Percentiles rank a stretch among this genome's conserved stretches.
phyloP scores from a whole-genome alignment of 768 basidiomycete species.

The Tricholoma flavovirens region DNA sequence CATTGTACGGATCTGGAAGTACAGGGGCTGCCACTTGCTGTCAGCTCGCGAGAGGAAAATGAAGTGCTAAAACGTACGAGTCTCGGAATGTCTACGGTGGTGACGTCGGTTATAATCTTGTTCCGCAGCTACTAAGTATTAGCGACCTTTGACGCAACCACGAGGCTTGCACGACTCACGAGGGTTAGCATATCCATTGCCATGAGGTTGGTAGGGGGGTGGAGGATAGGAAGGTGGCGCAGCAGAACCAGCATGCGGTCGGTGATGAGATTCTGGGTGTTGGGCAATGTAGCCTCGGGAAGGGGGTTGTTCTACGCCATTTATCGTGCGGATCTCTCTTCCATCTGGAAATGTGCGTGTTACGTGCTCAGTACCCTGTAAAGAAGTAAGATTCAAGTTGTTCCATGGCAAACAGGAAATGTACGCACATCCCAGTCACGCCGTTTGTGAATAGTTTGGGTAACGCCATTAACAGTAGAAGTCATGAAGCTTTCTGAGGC shows the following conservation, averaged over 20 bases:
- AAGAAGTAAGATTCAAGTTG: neutral
- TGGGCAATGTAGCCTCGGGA: constrained; percentile 24
- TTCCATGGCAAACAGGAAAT: constrained; percentile 6
- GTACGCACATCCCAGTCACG: constrained; percentile 52
- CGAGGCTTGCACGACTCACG: constrained; percentile 15
- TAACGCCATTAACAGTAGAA: constrained; percentile 61
- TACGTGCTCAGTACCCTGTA: constrained; percentile 71
- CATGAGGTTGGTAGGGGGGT: constrained; percentile 16
- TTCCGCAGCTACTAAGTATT: constrained; percentile 9
- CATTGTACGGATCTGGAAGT: constrained; percentile 12
- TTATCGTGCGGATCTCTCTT: constrained; percentile 57
- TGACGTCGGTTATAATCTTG: constrained; percentile 9
- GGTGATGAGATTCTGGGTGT: constrained; percentile 10
- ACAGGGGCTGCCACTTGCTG: constrained; percentile 9
- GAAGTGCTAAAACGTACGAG: constrained; percentile 6
- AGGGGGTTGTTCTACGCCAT: constrained; percentile 51
- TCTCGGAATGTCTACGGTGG: constrained; percentile 11
- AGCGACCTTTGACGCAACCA: neutral
- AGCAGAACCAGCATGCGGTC: constrained; percentile 16
- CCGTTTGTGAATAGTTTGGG: constrained; percentile 50
- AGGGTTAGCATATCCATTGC: constrained; percentile 6
- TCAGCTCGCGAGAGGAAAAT: constrained; percentile 4
- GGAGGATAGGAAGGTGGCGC: constrained; percentile 21
- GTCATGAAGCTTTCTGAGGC: constrained; percentile 52
- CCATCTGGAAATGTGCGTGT: constrained; percentile 64